Base-by-base conservation (phyloP, 2,329 filamentous ascomycete genomes). In the Fusarium pininemorale region DNA sequence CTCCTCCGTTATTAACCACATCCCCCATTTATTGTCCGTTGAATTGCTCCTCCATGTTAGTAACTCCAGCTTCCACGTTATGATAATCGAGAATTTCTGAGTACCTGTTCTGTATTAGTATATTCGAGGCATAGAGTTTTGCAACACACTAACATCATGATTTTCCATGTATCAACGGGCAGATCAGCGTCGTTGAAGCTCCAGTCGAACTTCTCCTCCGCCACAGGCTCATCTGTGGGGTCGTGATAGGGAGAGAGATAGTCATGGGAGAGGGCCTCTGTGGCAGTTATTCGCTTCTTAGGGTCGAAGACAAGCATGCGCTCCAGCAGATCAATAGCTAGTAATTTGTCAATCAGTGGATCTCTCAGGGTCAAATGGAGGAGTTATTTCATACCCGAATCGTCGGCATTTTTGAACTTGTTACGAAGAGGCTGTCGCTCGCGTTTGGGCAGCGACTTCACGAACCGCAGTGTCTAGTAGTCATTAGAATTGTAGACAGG, bases 121-220 rank as follows among this genome's bases (percentile, higher is more conserved):
- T 24, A 22, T 56, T 18, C 16, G n/a, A 26, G 47, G 22, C 16
- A 6, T 26, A 3, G 16, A 11, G 8, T 28, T 20, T 41, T 30
- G 22, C 24, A 20, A 41, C 15, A 13, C 22, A 60, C 93, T 81
- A 88, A 98, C 96, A 99, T 99, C 96, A 98, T 99, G 82, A 99
- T 98, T 87, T 99, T 99, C 96, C 96, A 99, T n/a, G 95, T 98
- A 81, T 99, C 96, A 57, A 98, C 95, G 2, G 96, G 96, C 65
- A 99, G 87, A 81, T 99, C 96, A 54, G 96, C 96, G 79, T 99
- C 96, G 83, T 98, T 98, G 86, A 99, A 99, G 61, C 95, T 98
- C 96, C 96, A 99, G 82, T 99, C 96, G 79, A 99, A 99, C 86
- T 98, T 98, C 87, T 98, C 95, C 70, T 98, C 94, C 28, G 96